These are phyloP conservation scores for Chaetothyriales sp. DNA, from an alignment of 2,329 filamentous ascomycete genomes.

Conservation along the genomic window DNA sequence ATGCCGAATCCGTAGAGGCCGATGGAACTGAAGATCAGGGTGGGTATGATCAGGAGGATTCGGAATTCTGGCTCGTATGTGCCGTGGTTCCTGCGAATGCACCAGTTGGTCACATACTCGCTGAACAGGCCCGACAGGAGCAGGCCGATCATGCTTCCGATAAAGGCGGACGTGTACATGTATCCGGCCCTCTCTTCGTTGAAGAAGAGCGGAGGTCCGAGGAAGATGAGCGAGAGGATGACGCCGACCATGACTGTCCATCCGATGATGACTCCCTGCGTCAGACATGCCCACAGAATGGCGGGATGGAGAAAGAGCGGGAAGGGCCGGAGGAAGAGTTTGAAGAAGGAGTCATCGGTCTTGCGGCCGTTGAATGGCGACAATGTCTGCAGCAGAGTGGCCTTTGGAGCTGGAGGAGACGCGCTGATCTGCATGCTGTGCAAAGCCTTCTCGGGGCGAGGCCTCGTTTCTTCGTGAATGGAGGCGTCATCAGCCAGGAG, in stretches of 20 bases:
- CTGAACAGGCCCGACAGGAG: slow-evolving; percentile 58
- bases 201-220: slow-evolving; percentile 71
- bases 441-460: slow-evolving; percentile 1
- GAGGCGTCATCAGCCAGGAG: slow-evolving; percentile 12
- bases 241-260: slow-evolving; percentile 92
- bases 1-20: slow-evolving; percentile 78
- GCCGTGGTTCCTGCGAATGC: slow-evolving; percentile 64
- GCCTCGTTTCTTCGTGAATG: slow-evolving; percentile 7
- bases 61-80: slow-evolving; percentile 88
- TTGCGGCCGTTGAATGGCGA: slow-evolving; percentile 69
- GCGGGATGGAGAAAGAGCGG: slow-evolving; percentile 73
- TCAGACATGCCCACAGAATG: slow-evolving; percentile 66
- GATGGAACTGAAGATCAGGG: slow-evolving; percentile 61
- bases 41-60: slow-evolving; percentile 67
- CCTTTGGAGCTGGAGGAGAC: slow-evolving; percentile 28
- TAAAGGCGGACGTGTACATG: slow-evolving; percentile 70
- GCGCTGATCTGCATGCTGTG: slow-evolving; percentile 4
- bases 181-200: slow-evolving; percentile 70
- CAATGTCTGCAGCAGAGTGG: slow-evolving; percentile 46
- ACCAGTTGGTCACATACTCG: slow-evolving; percentile 55
- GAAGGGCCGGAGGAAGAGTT: slow-evolving; percentile 57
- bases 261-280: slow-evolving; percentile 81
- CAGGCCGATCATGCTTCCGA: slow-evolving; percentile 70
- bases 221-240: slow-evolving; percentile 67
- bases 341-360: slow-evolving; percentile 59